Percentiles rank a stretch among this genome's conserved stretches.
Conservation (phyloP, 1,284 basidiomycete genomes). For the Neonothopanus nambi region DNA sequence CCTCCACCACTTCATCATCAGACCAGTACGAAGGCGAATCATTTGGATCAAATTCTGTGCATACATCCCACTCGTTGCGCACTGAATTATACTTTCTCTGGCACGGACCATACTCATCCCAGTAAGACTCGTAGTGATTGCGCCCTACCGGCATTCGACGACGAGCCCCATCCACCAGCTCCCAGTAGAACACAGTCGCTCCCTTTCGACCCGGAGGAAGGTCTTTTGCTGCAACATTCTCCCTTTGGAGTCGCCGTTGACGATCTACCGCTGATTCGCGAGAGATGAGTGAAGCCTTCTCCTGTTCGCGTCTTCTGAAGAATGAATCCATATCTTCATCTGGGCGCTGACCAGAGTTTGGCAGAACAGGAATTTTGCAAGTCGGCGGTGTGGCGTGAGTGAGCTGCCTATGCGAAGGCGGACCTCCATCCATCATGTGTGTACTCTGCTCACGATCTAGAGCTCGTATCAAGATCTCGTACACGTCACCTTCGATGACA, state of each 20-base stretch:
- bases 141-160: neutral
- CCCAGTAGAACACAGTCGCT: neutral
- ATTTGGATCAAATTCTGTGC: conserved; percentile 2
- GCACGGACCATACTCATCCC: neutral
- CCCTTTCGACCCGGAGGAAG: neutral
- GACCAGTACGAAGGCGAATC: neutral
- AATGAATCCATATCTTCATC: too few relatives aligned
- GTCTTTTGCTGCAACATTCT: neutral
- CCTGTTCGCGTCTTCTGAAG: neutral
- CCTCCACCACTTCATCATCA: too few relatives aligned
- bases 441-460: too few relatives aligned
- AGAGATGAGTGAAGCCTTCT: neutral
- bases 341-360: neutral
- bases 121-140: neutral
- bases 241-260: neutral
- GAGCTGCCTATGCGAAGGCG: too few relatives aligned
- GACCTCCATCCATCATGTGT: too few relatives aligned
- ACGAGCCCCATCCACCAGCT: too few relatives aligned
- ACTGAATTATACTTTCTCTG: conserved; percentile 8
- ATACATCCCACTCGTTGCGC: conserved; percentile 14
- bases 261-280: neutral
- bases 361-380: neutral
- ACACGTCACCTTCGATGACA: too few relatives aligned
- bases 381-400: too few relatives aligned
- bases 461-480: too few relatives aligned